A percentile compares a stretch with the other conserved stretches of the same genome.
phyloP scores from a whole-genome alignment of 2,329 filamentous ascomycete genomes.

The Diplodia seriata region DNA sequence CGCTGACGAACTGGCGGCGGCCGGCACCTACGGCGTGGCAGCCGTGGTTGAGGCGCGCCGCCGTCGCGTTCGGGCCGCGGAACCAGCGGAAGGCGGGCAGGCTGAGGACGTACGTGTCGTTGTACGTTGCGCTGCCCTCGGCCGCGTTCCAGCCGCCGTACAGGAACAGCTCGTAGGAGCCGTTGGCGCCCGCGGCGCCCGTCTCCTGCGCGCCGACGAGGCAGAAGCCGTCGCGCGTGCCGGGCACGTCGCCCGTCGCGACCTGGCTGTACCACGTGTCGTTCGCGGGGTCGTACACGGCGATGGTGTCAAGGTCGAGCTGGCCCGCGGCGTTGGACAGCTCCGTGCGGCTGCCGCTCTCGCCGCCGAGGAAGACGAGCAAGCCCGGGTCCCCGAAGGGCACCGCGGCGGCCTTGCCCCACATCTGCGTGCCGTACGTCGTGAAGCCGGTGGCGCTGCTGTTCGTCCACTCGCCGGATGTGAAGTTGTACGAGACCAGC shows the following conservation, averaged over 20 bases:
- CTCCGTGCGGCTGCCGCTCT: neutral
- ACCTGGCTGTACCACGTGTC: constrained; percentile 16
- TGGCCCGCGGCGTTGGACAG: neutral
- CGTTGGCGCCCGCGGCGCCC: neutral
- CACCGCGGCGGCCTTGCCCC: neutral
- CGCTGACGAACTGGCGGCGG: neutral
- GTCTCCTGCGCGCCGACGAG: neutral
- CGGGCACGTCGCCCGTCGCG: constrained; percentile 19
- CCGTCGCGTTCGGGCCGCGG: neutral
- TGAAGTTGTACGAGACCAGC: constrained; percentile 25
- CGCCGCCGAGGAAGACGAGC: constrained; percentile 19
- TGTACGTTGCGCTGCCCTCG: neutral
- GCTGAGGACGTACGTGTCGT: constrained; percentile 16
- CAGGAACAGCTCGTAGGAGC: constrained; percentile 12
- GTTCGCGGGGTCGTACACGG: constrained; percentile 9
- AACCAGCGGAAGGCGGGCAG: constrained; percentile 22
- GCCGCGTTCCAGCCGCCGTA: constrained; percentile 5
- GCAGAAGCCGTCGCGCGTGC: constrained; percentile 13
- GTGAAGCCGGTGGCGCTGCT: constrained; percentile 9
- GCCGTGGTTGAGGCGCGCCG: neutral
- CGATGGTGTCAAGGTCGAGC: constrained; percentile 8
- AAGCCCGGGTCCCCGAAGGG: neutral
- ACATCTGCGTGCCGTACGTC: constrained; percentile 13
- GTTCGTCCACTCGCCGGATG: constrained; percentile 8
- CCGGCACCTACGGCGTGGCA: neutral